Evolutionary conservation across 2,329 filamentous ascomycete species (phyloP), one percentile per base, ranked within the genome.

Genomic region (Trichoderma citrinoviride): DNA sequence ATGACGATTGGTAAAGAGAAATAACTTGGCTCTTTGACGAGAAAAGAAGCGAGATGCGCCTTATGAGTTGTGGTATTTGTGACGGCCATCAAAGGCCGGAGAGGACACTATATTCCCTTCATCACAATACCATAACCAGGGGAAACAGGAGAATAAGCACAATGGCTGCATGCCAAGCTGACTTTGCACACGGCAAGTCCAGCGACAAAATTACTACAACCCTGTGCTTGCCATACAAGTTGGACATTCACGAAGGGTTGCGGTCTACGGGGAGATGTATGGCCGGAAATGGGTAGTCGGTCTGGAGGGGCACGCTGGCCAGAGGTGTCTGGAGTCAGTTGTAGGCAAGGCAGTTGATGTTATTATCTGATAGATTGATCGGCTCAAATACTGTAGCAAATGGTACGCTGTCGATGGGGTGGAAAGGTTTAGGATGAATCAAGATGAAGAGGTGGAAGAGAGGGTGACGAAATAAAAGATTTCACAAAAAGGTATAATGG

Each of bases 1-100:
- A 92, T 66, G 90, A 93, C 74, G 90, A 93, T 70, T 92, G 90
- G 89, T 80, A 73, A 75, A 49, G n/a, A 10, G n/a, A 10, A 50
- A 41, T 17, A 49, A 14, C 7, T 12, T 21, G 40, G 1, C 0
- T 7, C 8, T 10, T 25, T n/a, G 15, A 14, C 3, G 10, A 7
- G 27, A 41, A 29, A 63, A 56, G 29, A 55, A 14, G 41, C 53
- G 19, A 40, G 21, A 29, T 10, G 25, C 33, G 5, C 44, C 14
- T 27, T n/a, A 44, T 37, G 58, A 23, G 33, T 5, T 47, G 33
- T 27, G 12, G 53, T 43, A 14, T 12, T 25, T 23, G 14, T 33
- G 47, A n/a, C 12, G 50, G 29, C 27, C 29, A 12, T 7, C 10
- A 12, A 25, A 21, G 15, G 23, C n/a, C 4, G 23, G 17, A 44